These are phyloP conservation scores for Roridomyces roridus DNA, from an alignment of 768 basidiomycete genomes.

Conservation along the genomic window DNA sequence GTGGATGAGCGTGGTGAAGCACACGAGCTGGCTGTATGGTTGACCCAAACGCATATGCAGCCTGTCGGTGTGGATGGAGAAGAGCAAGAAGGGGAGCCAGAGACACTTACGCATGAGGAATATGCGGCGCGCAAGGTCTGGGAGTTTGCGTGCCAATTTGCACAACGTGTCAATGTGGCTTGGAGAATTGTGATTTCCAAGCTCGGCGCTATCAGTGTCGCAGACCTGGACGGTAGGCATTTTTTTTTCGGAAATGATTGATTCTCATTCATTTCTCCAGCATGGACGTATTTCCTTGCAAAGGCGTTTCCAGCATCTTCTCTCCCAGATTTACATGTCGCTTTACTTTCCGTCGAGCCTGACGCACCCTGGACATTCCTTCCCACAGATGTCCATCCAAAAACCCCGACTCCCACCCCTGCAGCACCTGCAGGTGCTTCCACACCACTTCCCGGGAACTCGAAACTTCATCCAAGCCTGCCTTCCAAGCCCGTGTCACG, in stretches of 20 bases:
- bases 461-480: slow-evolving; percentile 36
- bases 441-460: slow-evolving; percentile 24
- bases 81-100: slow-evolving; percentile 36
- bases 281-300: slow-evolving; percentile 66
- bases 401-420: slow-evolving; percentile 20
- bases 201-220: slow-evolving; percentile 61
- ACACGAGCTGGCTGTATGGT: slow-evolving; percentile 71
- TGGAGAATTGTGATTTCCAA: slow-evolving; percentile 82
- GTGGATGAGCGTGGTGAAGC: slow-evolving; percentile 82
- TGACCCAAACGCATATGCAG: slow-evolving; percentile 49
- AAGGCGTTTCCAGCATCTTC: slow-evolving; percentile 43
- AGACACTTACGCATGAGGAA: slow-evolving; percentile 43
- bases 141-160: slow-evolving; percentile 69
- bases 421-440: background rate
- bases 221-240: slow-evolving; percentile 67
- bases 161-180: slow-evolving; percentile 71
- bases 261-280: slow-evolving; percentile 43
- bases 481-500: slow-evolving; percentile 35
- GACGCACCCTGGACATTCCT: slow-evolving; percentile 67
- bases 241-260: slow-evolving; percentile 3
- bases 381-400: slow-evolving; percentile 28
- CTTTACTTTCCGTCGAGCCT: slow-evolving; percentile 64
- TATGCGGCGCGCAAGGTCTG: slow-evolving; percentile 68
- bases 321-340: slow-evolving; percentile 63
- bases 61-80: slow-evolving; percentile 17